A percentile compares a stretch with the other conserved stretches of the same genome.
These are phyloP conservation scores for Colletotrichum musicola DNA, from an alignment of 2,329 filamentous ascomycete species.

Conservation along the genomic window DNA sequence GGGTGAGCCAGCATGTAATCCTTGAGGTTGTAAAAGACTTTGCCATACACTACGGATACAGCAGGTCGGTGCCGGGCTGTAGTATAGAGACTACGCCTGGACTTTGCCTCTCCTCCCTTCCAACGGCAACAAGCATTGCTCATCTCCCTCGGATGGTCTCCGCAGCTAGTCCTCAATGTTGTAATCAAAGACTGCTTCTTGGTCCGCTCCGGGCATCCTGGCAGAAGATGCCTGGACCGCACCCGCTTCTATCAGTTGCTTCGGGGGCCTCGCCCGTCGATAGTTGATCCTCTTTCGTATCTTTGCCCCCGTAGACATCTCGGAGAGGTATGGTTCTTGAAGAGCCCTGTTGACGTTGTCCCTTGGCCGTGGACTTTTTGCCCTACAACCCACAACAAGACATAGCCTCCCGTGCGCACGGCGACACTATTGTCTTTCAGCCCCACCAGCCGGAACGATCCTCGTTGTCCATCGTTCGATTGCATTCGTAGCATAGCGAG, in stretches of 20 bases:
- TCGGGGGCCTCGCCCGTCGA: constrained; percentile 13
- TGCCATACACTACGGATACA: background rate
- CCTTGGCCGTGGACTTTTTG: constrained; percentile 20
- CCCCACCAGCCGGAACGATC: background rate
- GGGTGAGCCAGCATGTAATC: background rate
- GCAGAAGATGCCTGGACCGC: constrained; percentile 7
- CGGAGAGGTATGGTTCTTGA: constrained; percentile 18
- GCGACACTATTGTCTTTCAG: constrained; percentile 15
- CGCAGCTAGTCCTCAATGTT: background rate
- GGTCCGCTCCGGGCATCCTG: background rate
- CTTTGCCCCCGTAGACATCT: background rate
- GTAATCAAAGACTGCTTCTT: constrained; percentile 2
- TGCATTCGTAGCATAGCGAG: constrained; percentile 21
- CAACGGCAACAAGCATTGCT: constrained; percentile 20
- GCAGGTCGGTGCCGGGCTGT: background rate
- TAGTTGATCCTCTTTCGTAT: constrained; percentile 4
- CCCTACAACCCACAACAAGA: constrained; percentile 7
- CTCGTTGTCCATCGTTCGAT: constrained; percentile 25
- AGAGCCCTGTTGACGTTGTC: constrained; percentile 22
- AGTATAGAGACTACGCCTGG: background rate
- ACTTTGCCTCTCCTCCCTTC: background rate
- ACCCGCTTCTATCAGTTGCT: constrained; percentile 9
- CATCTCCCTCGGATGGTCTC: constrained; percentile 28
- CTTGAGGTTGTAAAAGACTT: background rate
- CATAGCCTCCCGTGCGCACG: background rate